Conservation (phyloP, 2,329 filamentous ascomycete species). For the Alternaria angustiovoidea region DNA sequence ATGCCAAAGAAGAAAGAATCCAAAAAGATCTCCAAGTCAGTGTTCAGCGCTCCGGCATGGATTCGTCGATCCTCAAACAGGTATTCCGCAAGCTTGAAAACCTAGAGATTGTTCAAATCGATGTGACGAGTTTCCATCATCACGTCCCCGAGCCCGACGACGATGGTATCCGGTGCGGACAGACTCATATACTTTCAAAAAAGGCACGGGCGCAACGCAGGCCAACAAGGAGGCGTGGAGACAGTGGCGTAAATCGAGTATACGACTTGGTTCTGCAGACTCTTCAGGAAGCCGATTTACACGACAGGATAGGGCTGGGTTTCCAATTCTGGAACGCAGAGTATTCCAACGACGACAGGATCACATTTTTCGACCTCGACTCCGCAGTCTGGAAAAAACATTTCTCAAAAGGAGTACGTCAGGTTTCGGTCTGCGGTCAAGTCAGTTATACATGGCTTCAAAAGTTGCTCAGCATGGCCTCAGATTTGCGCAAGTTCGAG, state of each 20-base stretch:
- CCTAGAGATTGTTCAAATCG: no score
- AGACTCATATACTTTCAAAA: not conserved
- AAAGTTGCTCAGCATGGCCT: not conserved
- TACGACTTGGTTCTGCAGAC: not conserved
- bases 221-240: no score
- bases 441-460: not conserved
- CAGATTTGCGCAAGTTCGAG: not conserved
- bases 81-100: no score
- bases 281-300: not conserved
- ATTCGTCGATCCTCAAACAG: no score
- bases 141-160: no score
- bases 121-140: no score
- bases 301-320: not conserved
- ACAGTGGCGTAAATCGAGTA: not conserved
- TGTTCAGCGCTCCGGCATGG: no score
- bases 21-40: no score
- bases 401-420: not conserved
- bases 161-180: not conserved
- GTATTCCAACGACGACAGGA: not conserved
- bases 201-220: no score
- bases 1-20: no score
- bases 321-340: not conserved
- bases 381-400: not conserved
- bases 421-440: not conserved
- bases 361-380: not conserved